Evolutionary conservation across 129 eudicot genomes (phyloP).

Genomic region (Pittosporum tobira): DNA sequence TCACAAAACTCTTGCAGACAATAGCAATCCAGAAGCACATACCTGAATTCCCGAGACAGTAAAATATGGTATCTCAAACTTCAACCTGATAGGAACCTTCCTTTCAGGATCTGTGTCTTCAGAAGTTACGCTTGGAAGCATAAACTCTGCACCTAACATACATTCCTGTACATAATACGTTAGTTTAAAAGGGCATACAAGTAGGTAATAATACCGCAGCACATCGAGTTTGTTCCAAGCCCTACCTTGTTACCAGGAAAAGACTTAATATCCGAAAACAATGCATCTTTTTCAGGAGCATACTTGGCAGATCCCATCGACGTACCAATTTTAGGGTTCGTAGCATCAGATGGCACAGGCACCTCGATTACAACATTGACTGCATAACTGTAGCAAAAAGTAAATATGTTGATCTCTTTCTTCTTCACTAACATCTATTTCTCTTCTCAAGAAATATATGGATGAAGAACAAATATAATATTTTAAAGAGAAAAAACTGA

Average conservation of each 20-base stretch:
- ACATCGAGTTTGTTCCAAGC: neutral
- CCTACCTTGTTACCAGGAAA: conserved; percentile 84
- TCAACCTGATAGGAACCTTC: conserved; percentile 73
- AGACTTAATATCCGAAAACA: conserved; percentile 72
- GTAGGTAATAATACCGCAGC: neutral
- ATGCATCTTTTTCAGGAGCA: conserved; percentile 76
- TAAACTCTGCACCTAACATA: conserved; percentile 67
- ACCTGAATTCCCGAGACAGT: conserved; percentile 96
- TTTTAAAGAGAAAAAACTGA: neutral
- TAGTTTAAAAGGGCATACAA: conserved; percentile 1
- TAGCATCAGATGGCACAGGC: conserved; percentile 75
- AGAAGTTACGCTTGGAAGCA: conserved; percentile 57
- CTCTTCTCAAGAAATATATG: too few species aligned
- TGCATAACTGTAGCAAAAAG: conserved; percentile 47
- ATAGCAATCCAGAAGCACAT: conserved; percentile 6
- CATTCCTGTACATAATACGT: conserved; percentile 42
- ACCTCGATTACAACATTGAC: conserved; percentile 67
- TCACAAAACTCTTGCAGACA: neutral
- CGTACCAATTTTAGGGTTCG: conserved; percentile 70
- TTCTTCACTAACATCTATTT: too few species aligned
- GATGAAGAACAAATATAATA: neutral
- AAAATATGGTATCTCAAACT: conserved; percentile 89
- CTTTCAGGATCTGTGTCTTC: conserved; percentile 65
- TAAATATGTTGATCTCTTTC: too few species aligned
- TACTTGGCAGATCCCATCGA: conserved; percentile 80